phyloP scores from a whole-genome alignment of 2,329 filamentous ascomycete species.

The Westerdykella sp. region DNA sequence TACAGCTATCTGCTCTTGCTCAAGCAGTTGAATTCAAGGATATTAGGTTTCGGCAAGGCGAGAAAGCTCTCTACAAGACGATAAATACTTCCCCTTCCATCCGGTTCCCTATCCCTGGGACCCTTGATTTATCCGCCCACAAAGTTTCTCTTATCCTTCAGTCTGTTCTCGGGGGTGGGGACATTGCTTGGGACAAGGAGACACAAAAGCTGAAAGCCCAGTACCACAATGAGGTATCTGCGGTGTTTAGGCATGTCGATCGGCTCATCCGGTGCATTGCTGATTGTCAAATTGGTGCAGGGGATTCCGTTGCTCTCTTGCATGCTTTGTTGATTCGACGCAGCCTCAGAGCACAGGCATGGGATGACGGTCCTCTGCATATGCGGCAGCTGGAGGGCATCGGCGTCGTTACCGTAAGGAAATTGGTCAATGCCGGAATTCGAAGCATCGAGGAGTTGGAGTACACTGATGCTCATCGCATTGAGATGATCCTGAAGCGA shows the following conservation, averaged over 20 bases:
- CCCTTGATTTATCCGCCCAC: conserved; percentile 59
- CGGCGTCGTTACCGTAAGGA: conserved; percentile 68
- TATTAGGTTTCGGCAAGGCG: conserved; percentile 62
- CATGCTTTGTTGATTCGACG: conserved; percentile 72
- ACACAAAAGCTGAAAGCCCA: conserved; percentile 50
- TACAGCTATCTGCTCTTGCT: conserved; percentile 59
- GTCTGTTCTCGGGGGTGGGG: conserved; percentile 61
- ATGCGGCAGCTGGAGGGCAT: conserved; percentile 77
- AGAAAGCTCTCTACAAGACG: conserved; percentile 63
- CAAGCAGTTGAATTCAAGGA: conserved; percentile 68
- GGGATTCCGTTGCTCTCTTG: conserved; percentile 61
- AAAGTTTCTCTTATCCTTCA: conserved; percentile 78
- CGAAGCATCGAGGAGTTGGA: conserved; percentile 66
- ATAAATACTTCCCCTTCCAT: conserved; percentile 65
- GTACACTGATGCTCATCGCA: conserved; percentile 58
- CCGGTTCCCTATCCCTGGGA: conserved; percentile 64
- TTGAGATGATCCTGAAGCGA: conserved; percentile 70
- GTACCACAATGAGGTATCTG: conserved; percentile 53
- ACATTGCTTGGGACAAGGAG: conserved; percentile 50
- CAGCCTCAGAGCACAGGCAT: conserved; percentile 66
- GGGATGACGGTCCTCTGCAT: conserved; percentile 77
- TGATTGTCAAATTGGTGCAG: conserved; percentile 59
- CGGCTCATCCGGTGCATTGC: conserved; percentile 69
- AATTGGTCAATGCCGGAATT: conserved; percentile 65
- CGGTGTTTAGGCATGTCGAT: conserved; percentile 63